phyloP scores from a whole-genome alignment of 176 grass and related monocot species.

The Musa acuminata region DNA sequence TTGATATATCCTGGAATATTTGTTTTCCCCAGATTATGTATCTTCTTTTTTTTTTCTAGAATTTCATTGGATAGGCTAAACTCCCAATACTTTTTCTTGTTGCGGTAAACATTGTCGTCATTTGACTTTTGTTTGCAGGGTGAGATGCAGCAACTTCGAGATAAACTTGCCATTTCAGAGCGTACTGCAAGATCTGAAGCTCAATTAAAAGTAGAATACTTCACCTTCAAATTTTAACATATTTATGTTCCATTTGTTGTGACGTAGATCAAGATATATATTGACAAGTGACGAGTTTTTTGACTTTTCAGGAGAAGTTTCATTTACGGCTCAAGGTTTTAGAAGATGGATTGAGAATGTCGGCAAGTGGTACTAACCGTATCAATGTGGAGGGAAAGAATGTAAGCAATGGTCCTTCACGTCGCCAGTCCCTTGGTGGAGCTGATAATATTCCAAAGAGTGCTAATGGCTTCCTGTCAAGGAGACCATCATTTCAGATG shows the following conservation, averaged over 20 bases:
- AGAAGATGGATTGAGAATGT: slow-evolving; percentile 93
- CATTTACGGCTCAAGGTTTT: slow-evolving; percentile 83
- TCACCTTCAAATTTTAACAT: neutral
- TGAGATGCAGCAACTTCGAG: slow-evolving; percentile 92
- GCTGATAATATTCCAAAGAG: slow-evolving; percentile 56
- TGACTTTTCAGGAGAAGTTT: slow-evolving; percentile 61
- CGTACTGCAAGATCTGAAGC: slow-evolving; percentile 81
- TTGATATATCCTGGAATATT: neutral
- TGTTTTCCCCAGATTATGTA: neutral
- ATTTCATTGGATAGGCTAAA: neutral
- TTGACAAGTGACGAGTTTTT: slow-evolving; percentile 1
- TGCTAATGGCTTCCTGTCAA: slow-evolving; percentile 57
- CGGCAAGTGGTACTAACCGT: slow-evolving; percentile 30
- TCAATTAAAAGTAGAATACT: slow-evolving; percentile 64
- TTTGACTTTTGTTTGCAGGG: slow-evolving; percentile 36
- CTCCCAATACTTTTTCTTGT: neutral
- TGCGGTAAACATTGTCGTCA: slow-evolving; percentile 2
- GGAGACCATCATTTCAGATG: slow-evolving; percentile 76
- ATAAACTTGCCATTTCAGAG: slow-evolving; percentile 87
- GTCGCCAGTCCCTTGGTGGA: slow-evolving; percentile 57
- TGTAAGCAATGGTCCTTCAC: slow-evolving; percentile 24
- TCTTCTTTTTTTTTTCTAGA: neutral
- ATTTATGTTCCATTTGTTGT: neutral
- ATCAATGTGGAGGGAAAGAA: slow-evolving; percentile 27
- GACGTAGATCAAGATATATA: neutral